Percentiles rank a stretch among this genome's conserved stretches.
phyloP scores from a whole-genome alignment of 192 early-diverging fungal genomes.

The Linnemannia hyalina region DNA sequence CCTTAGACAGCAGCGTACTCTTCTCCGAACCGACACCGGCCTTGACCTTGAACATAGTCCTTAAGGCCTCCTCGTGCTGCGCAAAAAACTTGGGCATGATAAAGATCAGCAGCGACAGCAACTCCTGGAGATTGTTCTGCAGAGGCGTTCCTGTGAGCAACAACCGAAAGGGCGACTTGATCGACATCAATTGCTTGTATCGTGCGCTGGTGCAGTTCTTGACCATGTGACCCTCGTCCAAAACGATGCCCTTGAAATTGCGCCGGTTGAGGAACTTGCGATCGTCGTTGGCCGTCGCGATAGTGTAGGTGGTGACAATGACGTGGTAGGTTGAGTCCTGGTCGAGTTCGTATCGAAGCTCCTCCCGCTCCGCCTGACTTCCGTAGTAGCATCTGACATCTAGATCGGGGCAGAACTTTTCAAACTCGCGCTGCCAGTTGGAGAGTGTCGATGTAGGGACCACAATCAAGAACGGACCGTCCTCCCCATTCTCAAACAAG shows the following conservation, averaged over 20 bases:
- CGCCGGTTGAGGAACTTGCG: constrained; percentile 78
- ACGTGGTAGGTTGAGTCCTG: constrained; percentile 71
- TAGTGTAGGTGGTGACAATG: constrained; percentile 86
- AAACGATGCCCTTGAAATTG: constrained; percentile 75
- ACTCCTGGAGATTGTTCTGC: constrained; percentile 93
- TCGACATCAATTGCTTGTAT: constrained; percentile 81
- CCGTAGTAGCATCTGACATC: constrained; percentile 74
- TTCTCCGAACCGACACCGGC: constrained; percentile 42
- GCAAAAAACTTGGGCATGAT: constrained; percentile 86
- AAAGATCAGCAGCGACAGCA: constrained; percentile 86
- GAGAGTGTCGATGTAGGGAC: constrained; percentile 91
- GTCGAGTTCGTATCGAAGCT: constrained; percentile 65
- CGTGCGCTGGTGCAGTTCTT: constrained; percentile 88
- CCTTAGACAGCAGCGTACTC: constrained; percentile 59
- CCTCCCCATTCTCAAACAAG: constrained; percentile 62
- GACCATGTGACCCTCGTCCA: constrained; percentile 94
- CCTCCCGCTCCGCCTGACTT: constrained; percentile 66
- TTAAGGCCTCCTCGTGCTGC: constrained; percentile 63
- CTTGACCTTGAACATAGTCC: constrained; percentile 76
- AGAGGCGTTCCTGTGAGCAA: constrained; percentile 88
- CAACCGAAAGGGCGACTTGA: constrained; percentile 69
- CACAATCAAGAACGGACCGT: constrained; percentile 82
- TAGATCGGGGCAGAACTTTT: constrained; percentile 71
- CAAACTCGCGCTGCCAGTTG: constrained; percentile 94
- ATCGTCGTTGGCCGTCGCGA: constrained; percentile 81